Conservation (phyloP, 1,284 basidiomycete genomes). For the Phenoliferia sp. region DNA sequence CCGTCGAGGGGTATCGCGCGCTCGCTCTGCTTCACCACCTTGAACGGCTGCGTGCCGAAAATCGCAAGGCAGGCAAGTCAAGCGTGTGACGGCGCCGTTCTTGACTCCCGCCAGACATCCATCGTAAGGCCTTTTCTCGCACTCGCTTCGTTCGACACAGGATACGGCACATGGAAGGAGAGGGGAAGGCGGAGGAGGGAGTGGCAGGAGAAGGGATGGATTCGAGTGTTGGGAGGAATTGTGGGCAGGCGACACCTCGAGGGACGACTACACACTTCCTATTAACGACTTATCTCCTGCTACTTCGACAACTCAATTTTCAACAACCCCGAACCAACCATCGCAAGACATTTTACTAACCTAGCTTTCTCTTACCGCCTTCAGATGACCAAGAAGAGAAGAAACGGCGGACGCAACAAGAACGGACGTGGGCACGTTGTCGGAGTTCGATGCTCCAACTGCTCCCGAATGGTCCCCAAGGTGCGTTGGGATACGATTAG, state of each 20-base stretch:
- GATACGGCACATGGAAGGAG: background rate
- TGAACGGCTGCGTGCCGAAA: no score
- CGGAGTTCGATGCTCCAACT: constrained; percentile 94
- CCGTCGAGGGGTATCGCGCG: no score
- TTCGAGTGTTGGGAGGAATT: no score
- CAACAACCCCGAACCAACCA: background rate
- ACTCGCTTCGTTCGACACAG: background rate
- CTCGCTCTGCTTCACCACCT: no score
- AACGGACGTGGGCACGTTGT: constrained; percentile 7
- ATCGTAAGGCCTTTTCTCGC: background rate
- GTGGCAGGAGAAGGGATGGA: background rate
- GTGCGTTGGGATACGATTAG: constrained; percentile 43
- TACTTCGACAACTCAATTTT: background rate
- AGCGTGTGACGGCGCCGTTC: no score
- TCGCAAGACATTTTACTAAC: background rate
- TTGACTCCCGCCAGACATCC: no score
- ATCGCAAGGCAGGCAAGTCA: no score
- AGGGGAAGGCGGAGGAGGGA: background rate
- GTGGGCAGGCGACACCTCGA: no score
- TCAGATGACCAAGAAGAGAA: constrained; percentile 88
- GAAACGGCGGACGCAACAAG: constrained; percentile 52
- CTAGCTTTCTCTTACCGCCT: background rate
- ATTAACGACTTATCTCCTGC: background rate
- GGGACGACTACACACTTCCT: no score
- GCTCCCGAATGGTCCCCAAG: constrained; percentile 59